These are phyloP conservation scores for Geosiphon pyriformis DNA, from an alignment of 192 early-diverging fungal genomes.

Conservation along the genomic window DNA sequence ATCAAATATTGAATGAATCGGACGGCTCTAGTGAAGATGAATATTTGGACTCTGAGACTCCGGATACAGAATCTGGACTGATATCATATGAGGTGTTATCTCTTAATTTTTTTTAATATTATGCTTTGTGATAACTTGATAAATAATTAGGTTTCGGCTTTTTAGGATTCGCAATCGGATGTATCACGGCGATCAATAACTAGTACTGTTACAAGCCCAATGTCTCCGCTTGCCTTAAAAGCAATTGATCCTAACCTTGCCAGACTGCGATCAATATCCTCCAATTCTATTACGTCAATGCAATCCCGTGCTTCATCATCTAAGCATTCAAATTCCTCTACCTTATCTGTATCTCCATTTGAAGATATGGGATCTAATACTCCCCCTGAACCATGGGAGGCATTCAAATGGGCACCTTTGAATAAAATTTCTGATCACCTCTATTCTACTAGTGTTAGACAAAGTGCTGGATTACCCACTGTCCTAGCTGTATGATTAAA, in stretches of 20 bases:
- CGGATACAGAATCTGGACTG: constrained; percentile 42
- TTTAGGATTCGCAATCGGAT: constrained; percentile 23
- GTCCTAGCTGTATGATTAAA: constrained; percentile 33
- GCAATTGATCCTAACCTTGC: constrained; percentile 30
- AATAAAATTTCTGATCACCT: constrained; percentile 51
- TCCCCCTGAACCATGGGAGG: constrained; percentile 47
- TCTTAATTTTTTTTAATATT: constrained; percentile 23
- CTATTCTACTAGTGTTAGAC: constrained; percentile 41
- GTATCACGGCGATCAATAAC: constrained; percentile 15
- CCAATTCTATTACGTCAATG: constrained; percentile 30
- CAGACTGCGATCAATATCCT: constrained; percentile 34
- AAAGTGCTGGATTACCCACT: constrained; percentile 34
- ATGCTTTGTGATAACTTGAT: constrained; percentile 9
- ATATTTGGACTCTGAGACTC: constrained; percentile 37
- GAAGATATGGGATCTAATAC: constrained; percentile 26
- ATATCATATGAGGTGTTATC: constrained; percentile 38
- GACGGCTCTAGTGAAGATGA: constrained; percentile 43
- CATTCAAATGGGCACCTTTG: constrained; percentile 54
- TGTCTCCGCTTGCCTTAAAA: constrained; percentile 32
- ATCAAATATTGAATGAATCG: constrained; percentile 55
- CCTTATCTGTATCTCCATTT: constrained; percentile 10
- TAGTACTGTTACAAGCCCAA: constrained; percentile 23
- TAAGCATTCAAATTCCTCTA: constrained; percentile 29
- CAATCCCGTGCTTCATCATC: constrained; percentile 34
- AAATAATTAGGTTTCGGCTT: constrained; percentile 10